phyloP scores from a whole-genome alignment of 306 rosid species.

The Cucurbita ficifolia region DNA sequence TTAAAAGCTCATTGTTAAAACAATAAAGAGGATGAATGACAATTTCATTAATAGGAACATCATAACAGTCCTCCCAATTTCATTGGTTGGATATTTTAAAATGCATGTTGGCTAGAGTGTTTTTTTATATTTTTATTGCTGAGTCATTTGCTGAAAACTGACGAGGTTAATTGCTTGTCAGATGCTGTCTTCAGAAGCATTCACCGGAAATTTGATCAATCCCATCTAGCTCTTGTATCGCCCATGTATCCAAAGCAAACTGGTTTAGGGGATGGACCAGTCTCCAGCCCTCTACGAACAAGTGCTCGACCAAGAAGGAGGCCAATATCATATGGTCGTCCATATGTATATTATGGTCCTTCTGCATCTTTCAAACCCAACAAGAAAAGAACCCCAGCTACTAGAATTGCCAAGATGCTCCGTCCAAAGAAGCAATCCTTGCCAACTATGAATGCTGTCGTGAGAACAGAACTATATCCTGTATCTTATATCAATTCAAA shows the following conservation, averaged over 20 bases:
- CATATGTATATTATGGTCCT: slow-evolving; percentile 12
- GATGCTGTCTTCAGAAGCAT: not conserved
- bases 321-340: slow-evolving; percentile 35
- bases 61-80: not conserved
- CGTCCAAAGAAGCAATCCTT: slow-evolving; percentile 7
- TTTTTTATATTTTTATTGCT: not conserved
- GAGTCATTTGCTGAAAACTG: not conserved
- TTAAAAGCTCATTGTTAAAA: not conserved
- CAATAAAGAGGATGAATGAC: not conserved
- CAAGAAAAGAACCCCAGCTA: slow-evolving; percentile 51
- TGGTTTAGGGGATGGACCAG: slow-evolving; percentile 40
- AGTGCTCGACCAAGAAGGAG: slow-evolving; percentile 63
- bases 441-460: slow-evolving; percentile 21
- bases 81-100: not conserved
- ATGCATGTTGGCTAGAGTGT: not conserved
- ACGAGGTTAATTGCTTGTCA: not conserved
- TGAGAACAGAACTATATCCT: not conserved
- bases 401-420: slow-evolving; percentile 56
- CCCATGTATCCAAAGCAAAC: slow-evolving; percentile 65
- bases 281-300: slow-evolving; percentile 42
- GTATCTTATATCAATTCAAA: not conserved
- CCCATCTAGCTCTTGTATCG: slow-evolving; percentile 12
- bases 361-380: slow-evolving; percentile 14
- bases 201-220: slow-evolving; percentile 7
- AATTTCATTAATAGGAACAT: not conserved